Base-by-base conservation (phyloP, 768 basidiomycete genomes). In the Lactifluus rugatus region DNA sequence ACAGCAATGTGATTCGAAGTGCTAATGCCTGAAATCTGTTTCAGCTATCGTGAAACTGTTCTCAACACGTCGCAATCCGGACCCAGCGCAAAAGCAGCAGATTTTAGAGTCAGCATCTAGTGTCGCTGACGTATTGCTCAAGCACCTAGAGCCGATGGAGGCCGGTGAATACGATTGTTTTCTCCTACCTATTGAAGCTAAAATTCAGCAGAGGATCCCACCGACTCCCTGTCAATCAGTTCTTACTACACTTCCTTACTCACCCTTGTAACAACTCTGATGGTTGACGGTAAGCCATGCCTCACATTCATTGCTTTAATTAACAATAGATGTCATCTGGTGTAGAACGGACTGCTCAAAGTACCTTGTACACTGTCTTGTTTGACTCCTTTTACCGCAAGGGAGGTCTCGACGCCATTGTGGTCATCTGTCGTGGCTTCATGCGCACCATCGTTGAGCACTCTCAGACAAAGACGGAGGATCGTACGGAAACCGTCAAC, bases 11-110 rank as follows among this genome's bases (percentile, higher is more conserved):
- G 8, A n/a, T 42, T 19, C 16, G 42, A 11, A 50, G 47, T 54
- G 19, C 48, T 54, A 19, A 59, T 41, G 34, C 36, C 52, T 55
- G 17, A 57, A 10, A 31, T 52, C 16, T 14, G n/a, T 21, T 16
- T 48, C 54, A 93, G 91, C 92, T 14, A 81, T 91, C 66, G 84
- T 91, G 60, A 91, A 93, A 72, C 78, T 94, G 70, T 88, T 94
- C 70, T 83, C 90, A 67, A 82, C 83, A 13, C 78, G 90, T 58
- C 82, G 92, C 19, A 89, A 82, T 66, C 80, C 83, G 10, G 93
- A 95, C 65, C 60, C 78, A 3, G 65, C 76, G 16, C 92, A 94
- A 68, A 87, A 81, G 70, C 84, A 86, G 66, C 88, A 89, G 66
- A 87, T 93, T 14, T 66, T 75, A 17, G 80, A 81, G 21, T 82